These are phyloP conservation scores for Ochetophila trinervis DNA, from an alignment of 306 rosid genomes.

Conservation along the genomic window DNA sequence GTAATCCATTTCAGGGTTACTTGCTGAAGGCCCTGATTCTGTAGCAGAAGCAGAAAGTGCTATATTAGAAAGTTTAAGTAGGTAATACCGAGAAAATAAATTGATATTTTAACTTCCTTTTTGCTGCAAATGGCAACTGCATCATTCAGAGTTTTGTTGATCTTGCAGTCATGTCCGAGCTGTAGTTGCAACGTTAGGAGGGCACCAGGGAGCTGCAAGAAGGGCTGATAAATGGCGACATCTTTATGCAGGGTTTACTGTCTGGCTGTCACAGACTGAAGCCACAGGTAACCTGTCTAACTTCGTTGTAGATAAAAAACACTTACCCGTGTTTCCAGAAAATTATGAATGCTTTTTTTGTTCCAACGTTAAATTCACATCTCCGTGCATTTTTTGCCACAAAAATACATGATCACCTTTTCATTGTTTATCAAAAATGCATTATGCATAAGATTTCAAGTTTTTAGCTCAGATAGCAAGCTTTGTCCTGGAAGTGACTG, in stretches of 20 bases:
- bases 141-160: slow-evolving; percentile 23
- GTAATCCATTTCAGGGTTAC: slow-evolving; percentile 66
- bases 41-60: slow-evolving; percentile 76
- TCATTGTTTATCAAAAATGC: no score
- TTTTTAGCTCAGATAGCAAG: no score
- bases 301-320: slow-evolving; percentile 12
- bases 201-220: slow-evolving; percentile 61
- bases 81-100: slow-evolving; percentile 41
- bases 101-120: not conserved
- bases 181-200: slow-evolving; percentile 74
- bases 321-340: not conserved
- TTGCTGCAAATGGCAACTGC: slow-evolving; percentile 2
- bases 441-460: no score
- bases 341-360: not conserved
- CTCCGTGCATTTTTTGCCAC: no score
- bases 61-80: slow-evolving; percentile 82
- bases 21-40: slow-evolving; percentile 68
- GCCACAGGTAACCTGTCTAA: slow-evolving; percentile 47
- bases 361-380: no score
- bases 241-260: slow-evolving; percentile 82
- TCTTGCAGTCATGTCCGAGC: slow-evolving; percentile 71
- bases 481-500: no score
- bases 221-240: slow-evolving; percentile 71
- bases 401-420: no score
- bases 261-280: slow-evolving; percentile 88